Base-by-base conservation (phyloP, 257 asterid genomes). In the Lycium ferocissimum region DNA sequence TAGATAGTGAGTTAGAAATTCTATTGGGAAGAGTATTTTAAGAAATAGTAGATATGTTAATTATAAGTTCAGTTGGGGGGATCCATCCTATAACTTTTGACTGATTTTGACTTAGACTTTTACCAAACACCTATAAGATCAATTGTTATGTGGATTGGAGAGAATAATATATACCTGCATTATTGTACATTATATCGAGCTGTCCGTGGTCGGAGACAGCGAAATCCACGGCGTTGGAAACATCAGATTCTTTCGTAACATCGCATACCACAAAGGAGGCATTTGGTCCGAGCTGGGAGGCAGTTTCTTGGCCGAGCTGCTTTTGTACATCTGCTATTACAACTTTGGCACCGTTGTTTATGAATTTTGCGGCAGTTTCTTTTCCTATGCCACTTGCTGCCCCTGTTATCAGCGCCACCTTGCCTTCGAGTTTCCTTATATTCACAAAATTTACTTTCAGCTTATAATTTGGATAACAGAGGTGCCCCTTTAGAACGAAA, bases 111-210 rank as follows among this genome's bases (percentile, higher is more conserved):
- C 45, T 40, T 40, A 3, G 45, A 40, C 4, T 40, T 40, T 40
- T 40, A 40, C 45, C 45, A 40, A 40, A 40, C 45, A 40, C 5
- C 45, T 40, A 40, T 4, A 40, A 40, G 5, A 40, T 40, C 45
- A 40, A 5, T 3, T 40, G 6, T 40, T 40, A 26, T 26, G 45
- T 40, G 45, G 45, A 2, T 6, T 0, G 6, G 7, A 40, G 6
- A 40, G 33, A 40, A 40, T 40, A 40, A 40, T 56, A 56, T 12
- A 13, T 56, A 56, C 99, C 99, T 0, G 98, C 98, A 18, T 96
- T 96, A 90, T 94, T 96, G 91, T 92, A 92, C 98, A 96, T 92
- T 81, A 93, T 90, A 87, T 96, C 99, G 22, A 95, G 94, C 3
- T 84, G 92, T 22, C 93, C 92, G 62, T 91, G 91, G 35, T 67